Base-by-base conservation (phyloP, 192 early-diverging fungal species). In the Geosiphon pyriformis region DNA sequence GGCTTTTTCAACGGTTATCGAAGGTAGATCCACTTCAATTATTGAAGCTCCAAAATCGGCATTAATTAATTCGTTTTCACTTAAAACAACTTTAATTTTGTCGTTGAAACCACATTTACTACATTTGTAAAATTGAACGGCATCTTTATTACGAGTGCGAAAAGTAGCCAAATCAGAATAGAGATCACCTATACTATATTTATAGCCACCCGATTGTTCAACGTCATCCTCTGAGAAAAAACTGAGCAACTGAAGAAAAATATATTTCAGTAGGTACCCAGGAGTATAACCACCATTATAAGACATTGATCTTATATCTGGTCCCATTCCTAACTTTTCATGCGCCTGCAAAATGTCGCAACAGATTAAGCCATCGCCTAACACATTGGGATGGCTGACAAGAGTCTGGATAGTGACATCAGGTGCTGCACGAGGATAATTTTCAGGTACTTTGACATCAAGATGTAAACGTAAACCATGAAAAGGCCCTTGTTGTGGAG, bases 211-310 rank as follows among this genome's bases (percentile, higher is more conserved):
- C 1, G 29, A 2, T 20, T 59, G 58, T 59, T 59, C 58, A 42
- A 59, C 18, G 11, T 22, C 15, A 18, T 59, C 10, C 23, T 59
- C 34, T 11, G 58, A 59, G 25, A 59, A 59, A 15, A 59, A 59
- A 37, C 58, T 59, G 2, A 59, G 37, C 26, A 59, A 37, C 37
- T 59, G 58, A 37, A 59, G 26, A 35, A 59, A 59, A 23, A 59
- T 37, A 59, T 59, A 59, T 42, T 59, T 59, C 23, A 59, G 27
- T 25, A 59, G 37, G 26, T 59, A 59, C 33, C 58, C 58, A 11
- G 58, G 32, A 23, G 58, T 59, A 37, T 59, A 59, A 1, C 58
- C 58, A 22, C 58, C 58, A 59, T 59, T 59, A 37, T 59, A 59
- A 23, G 2, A 0, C 26, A 7, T 3, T 15, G 34, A 59, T 0